Conservation (phyloP, 345 rosid species). For the Citrus mangshanensis region DNA sequence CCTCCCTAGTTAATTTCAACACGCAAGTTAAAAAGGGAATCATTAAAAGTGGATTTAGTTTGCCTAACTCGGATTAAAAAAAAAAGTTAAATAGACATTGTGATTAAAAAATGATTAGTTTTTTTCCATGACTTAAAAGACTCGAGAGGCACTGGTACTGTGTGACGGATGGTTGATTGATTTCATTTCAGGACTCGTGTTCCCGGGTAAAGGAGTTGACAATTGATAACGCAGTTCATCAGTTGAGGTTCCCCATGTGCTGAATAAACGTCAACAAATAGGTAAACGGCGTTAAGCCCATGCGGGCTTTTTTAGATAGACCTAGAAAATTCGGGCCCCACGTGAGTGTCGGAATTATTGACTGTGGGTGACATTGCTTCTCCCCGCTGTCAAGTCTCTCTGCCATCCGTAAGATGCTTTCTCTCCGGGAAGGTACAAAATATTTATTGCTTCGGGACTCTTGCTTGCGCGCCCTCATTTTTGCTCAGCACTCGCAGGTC, state of each 20-base stretch:
- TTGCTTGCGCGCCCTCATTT: neutral
- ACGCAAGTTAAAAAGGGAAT: neutral
- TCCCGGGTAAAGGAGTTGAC: constrained; percentile 28
- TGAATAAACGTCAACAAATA: constrained; percentile 10
- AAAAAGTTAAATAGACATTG: neutral
- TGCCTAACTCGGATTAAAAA: constrained; percentile 23
- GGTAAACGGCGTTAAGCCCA: constrained; percentile 2
- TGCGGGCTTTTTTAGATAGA: neutral
- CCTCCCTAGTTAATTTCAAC: neutral
- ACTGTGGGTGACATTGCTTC: constrained; percentile 8
- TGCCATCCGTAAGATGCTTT: neutral
- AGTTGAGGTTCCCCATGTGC: neutral
- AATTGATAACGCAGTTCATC: neutral
- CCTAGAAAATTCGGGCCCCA: constrained; percentile 16
- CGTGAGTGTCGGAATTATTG: constrained; percentile 25
- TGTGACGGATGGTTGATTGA: neutral
- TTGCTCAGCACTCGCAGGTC: neutral
- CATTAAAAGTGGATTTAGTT: constrained; percentile 10
- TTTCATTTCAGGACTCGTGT: neutral
- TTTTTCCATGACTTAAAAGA: neutral
- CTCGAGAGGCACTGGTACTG: too few relatives aligned
- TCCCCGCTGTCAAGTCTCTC: constrained; percentile 3
- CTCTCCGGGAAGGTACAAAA: constrained; percentile 30
- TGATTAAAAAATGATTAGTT: constrained; percentile 16
- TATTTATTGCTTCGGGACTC: neutral